phyloP scores from a whole-genome alignment of 2,329 filamentous ascomycete genomes.

The Lecanicillium sp. region DNA sequence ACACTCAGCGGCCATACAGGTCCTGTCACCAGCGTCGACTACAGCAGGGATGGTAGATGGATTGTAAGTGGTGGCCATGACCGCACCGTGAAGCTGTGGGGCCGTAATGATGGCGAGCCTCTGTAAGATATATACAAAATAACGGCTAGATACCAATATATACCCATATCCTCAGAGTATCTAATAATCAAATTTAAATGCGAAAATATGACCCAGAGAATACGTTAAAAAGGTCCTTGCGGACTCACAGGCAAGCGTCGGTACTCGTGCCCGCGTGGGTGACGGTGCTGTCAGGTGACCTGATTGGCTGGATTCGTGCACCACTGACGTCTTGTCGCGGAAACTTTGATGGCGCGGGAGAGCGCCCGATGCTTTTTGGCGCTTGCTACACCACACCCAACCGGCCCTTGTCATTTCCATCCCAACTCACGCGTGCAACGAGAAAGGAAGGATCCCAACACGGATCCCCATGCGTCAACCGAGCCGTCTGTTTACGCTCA shows the following conservation, averaged over 20 bases:
- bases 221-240: too few species aligned
- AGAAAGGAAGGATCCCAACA: too few species aligned
- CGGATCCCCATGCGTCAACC: conserved; percentile 3
- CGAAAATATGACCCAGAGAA: too few species aligned
- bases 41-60: conserved; percentile 79
- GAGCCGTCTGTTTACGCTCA: not conserved
- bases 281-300: not conserved
- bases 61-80: conserved; percentile 94
- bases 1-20: conserved; percentile 84
- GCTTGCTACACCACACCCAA: too few species aligned
- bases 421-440: not conserved
- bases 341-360: too few species aligned
- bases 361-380: too few species aligned
- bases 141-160: not conserved
- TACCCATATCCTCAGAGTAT: not conserved
- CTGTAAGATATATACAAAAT: conserved; percentile 23
- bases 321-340: too few species aligned
- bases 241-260: too few species aligned
- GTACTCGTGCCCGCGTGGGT: too few species aligned
- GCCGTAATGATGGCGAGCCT: conserved; percentile 64
- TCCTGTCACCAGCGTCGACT: conserved; percentile 84
- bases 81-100: conserved; percentile 93
- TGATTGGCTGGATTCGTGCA: conserved; percentile 6
- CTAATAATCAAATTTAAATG: too few species aligned
- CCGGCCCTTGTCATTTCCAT: not conserved